phyloP scores from a whole-genome alignment of 2,329 filamentous ascomycete genomes.

The Fusarium protoensiforme region DNA sequence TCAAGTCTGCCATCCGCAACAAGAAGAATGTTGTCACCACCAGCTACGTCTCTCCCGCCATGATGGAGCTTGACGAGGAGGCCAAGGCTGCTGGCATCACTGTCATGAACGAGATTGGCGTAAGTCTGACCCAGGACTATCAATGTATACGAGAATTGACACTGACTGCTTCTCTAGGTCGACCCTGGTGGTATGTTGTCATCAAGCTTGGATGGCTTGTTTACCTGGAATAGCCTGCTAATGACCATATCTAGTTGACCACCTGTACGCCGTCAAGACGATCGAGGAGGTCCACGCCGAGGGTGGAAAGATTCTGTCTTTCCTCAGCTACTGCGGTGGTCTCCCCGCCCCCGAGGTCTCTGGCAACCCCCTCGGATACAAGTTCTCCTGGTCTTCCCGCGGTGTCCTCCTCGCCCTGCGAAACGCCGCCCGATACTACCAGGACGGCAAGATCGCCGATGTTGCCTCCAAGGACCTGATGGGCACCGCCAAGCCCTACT shows the following conservation, averaged over 20 bases:
- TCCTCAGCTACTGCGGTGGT: conserved; percentile 88
- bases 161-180: conserved; percentile 7
- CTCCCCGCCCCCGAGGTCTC: conserved; percentile 76
- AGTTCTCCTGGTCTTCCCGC: conserved; percentile 66
- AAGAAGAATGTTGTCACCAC: conserved; percentile 99
- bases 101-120: conserved; percentile 96
- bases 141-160: background rate
- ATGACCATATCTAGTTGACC: conserved; percentile 26
- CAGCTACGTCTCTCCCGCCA: conserved; percentile 90
- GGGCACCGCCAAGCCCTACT: conserved; percentile 88
- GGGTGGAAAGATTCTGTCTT: conserved; percentile 86
- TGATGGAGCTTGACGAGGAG: conserved; percentile 86
- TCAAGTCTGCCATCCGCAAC: conserved; percentile 90
- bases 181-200: conserved; percentile 35
- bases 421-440: conserved; percentile 86
- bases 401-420: conserved; percentile 89
- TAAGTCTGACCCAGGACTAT: conserved; percentile 48
- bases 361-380: conserved; percentile 93
- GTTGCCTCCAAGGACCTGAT: conserved; percentile 77
- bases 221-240: background rate
- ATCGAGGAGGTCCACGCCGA: conserved; percentile 88
- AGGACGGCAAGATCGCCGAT: conserved; percentile 80
- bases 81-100: conserved; percentile 93
- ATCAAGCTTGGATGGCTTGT: background rate
- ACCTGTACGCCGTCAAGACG: conserved; percentile 82